A percentile compares a stretch with the other conserved stretches of the same genome.
Evolutionary conservation across 2,329 filamentous ascomycete species (phyloP).

Genomic region (Pezizomycotina sp.): DNA sequence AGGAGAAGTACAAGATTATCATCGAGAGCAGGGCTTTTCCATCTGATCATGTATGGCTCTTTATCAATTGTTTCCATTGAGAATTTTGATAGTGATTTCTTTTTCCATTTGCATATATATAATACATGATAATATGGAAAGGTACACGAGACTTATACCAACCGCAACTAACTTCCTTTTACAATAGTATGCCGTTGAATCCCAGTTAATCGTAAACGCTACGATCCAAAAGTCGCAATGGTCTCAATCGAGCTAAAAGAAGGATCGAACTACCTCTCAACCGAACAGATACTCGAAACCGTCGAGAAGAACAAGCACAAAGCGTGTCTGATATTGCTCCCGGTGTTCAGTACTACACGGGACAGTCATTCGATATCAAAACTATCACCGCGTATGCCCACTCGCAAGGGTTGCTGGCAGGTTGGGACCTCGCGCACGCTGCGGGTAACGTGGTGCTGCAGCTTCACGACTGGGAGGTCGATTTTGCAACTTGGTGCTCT

Average conservation of each 20-base stretch:
- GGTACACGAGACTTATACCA: conserved; percentile 9
- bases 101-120: no score
- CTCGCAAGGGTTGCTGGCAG: conserved; percentile 51
- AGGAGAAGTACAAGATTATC: conserved; percentile 53
- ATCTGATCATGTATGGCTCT: conserved; percentile 53
- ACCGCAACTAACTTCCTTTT: conserved; percentile 1
- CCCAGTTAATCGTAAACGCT: conserved; percentile 58
- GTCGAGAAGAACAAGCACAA: conserved; percentile 60
- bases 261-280: conserved; percentile 45
- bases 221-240: conserved; percentile 51
- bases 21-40: conserved; percentile 85
- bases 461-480: conserved; percentile 77
- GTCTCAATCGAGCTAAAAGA: conserved; percentile 53
- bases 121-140: no score
- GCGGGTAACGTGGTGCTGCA: conserved; percentile 65
- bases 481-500: conserved; percentile 79
- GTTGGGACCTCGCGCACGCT: conserved; percentile 80
- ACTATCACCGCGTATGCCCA: conserved; percentile 64
- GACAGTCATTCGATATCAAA: conserved; percentile 70
- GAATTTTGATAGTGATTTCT: no score
- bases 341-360: conserved; percentile 82
- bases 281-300: conserved; percentile 50
- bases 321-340: conserved; percentile 66
- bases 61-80: conserved; percentile 6
- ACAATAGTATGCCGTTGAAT: conserved; percentile 59